Conservation (phyloP, 1,284 basidiomycete genomes). For the Cutaneotrichosporon dermatis region DNA sequence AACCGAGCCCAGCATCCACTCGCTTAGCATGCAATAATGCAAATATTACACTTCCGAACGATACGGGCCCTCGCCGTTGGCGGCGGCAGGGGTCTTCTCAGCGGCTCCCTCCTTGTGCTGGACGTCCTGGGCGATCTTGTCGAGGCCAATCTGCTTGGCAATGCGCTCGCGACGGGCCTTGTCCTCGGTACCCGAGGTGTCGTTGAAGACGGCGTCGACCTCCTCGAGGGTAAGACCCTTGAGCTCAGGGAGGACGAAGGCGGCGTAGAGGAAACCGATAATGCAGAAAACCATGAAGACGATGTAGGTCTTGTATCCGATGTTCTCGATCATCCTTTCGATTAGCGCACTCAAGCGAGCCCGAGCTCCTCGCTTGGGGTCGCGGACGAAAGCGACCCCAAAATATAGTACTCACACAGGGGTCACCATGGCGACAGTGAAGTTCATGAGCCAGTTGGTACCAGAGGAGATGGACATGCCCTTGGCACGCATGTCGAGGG, state of each 20-base stretch:
- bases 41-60: background rate
- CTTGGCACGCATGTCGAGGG: constrained; percentile 45
- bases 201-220: constrained; percentile 41
- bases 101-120: constrained; percentile 31
- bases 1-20: no score
- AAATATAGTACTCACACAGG: constrained; percentile 6
- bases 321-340: constrained; percentile 39
- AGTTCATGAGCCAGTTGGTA: constrained; percentile 42
- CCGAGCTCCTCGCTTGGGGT: no score
- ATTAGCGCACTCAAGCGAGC: constrained; percentile 13
- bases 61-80: background rate
- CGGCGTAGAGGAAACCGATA: constrained; percentile 40
- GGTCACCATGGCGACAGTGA: constrained; percentile 40
- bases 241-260: constrained; percentile 41
- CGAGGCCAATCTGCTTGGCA: constrained; percentile 46
- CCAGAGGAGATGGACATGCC: constrained; percentile 44
- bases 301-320: constrained; percentile 45
- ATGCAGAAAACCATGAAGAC: constrained; percentile 47
- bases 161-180: constrained; percentile 38
- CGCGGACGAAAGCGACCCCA: no score
- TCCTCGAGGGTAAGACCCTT: constrained; percentile 41
- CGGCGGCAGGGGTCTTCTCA: no score
- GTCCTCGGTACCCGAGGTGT: constrained; percentile 42
- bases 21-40: no score
- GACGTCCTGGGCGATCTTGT: constrained; percentile 41